Evolutionary conservation across 129 eudicot genomes (phyloP).

Genomic region (Artemisia tridentata): DNA sequence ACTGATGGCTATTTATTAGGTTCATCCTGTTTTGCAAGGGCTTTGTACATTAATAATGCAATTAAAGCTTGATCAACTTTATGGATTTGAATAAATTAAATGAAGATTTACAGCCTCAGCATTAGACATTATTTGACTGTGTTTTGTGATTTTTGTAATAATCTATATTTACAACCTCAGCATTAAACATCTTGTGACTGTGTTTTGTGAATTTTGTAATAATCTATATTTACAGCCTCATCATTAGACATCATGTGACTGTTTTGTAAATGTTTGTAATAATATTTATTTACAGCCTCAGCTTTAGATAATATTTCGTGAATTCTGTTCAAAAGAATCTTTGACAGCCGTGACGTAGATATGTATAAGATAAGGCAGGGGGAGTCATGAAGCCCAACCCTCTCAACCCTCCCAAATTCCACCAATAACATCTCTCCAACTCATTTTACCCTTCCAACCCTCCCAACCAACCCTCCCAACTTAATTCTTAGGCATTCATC

Average conservation of each 20-base stretch:
- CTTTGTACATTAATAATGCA: constrained; percentile 2
- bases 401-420: too few relatives aligned
- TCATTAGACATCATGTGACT: too few relatives aligned
- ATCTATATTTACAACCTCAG: too few relatives aligned
- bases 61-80: background rate
- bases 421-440: too few relatives aligned
- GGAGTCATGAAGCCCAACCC: too few relatives aligned
- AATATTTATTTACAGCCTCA: constrained; percentile 3
- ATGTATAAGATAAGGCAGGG: background rate
- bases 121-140: background rate
- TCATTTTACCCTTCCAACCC: too few relatives aligned
- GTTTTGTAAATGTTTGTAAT: background rate
- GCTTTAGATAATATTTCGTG: background rate
- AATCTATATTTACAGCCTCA: too few relatives aligned
- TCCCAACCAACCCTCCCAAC: too few relatives aligned
- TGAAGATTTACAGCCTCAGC: background rate
- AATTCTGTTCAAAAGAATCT: background rate
- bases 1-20: constrained; percentile 5
- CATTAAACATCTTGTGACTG: too few relatives aligned
- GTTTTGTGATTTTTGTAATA: background rate
- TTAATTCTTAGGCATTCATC: too few relatives aligned
- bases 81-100: background rate
- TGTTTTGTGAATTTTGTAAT: too few relatives aligned
- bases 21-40: background rate
- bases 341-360: background rate